Conservation (phyloP, 805 yeast genomes). For the Komagataella phaffii region DNA sequence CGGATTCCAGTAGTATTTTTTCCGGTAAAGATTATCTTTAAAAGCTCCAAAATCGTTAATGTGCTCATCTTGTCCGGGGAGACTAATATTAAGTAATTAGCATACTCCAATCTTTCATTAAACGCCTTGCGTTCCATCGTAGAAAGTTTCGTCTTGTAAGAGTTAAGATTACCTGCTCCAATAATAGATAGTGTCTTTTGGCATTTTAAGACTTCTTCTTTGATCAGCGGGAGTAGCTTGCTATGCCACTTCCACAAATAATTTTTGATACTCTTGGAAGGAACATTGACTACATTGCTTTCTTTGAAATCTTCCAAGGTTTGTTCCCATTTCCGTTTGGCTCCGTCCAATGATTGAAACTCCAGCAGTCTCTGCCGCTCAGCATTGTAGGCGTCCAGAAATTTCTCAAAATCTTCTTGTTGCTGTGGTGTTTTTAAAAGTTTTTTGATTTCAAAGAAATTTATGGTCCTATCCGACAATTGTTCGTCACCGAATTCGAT, state of each 20-base stretch:
- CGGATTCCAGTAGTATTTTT: conserved; percentile 52
- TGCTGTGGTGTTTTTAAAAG: conserved; percentile 32
- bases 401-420: conserved; percentile 43
- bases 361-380: conserved; percentile 71
- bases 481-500: conserved; percentile 1
- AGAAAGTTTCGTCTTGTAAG: background rate
- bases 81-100: conserved; percentile 64
- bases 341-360: conserved; percentile 68
- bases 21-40: conserved; percentile 57
- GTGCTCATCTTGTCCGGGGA: conserved; percentile 74
- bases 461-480: conserved; percentile 15
- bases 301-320: conserved; percentile 58
- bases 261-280: conserved; percentile 48
- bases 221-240: conserved; percentile 55
- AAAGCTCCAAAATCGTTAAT: conserved; percentile 69
- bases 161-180: background rate
- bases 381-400: conserved; percentile 57
- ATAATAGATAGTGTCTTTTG: conserved; percentile 21
- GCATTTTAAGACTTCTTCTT: conserved; percentile 51
- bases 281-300: conserved; percentile 31
- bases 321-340: conserved; percentile 79
- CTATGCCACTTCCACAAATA: conserved; percentile 78
- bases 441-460: conserved; percentile 58
- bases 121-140: conserved; percentile 9
- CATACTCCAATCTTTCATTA: conserved; percentile 39